Evolutionary conservation across 164 flowering plant species (phyloP).

Genomic region (Berberis thunbergii): DNA sequence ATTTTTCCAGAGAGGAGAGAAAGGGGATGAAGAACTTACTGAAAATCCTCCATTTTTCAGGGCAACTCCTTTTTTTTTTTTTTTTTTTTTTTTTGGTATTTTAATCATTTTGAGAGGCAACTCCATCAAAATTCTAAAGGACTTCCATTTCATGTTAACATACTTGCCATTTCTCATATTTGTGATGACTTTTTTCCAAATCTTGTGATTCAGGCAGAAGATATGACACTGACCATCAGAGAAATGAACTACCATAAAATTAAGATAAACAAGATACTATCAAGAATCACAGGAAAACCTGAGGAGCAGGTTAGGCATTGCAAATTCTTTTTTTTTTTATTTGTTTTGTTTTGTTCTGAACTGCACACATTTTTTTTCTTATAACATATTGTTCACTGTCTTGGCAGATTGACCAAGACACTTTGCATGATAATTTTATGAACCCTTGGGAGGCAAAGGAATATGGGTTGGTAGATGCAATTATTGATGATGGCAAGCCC

Average conservation of each 20-base stretch:
- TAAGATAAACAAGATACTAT: slow-evolving; percentile 77
- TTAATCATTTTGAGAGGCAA: too few relatives aligned
- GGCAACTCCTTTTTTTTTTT: too few relatives aligned
- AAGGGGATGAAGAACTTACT: too few relatives aligned
- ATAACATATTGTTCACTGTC: background rate
- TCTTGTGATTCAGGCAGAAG: slow-evolving; percentile 47
- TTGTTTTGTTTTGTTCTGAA: background rate
- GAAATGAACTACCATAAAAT: slow-evolving; percentile 77
- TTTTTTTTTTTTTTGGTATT: too few relatives aligned
- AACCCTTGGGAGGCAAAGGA: slow-evolving; percentile 84
- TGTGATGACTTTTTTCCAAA: background rate
- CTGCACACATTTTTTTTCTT: background rate
- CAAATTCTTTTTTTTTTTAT: background rate
- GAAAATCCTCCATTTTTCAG: too few relatives aligned
- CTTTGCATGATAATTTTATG: slow-evolving; percentile 82
- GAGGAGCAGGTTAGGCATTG: slow-evolving; percentile 47
- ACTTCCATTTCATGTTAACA: too few relatives aligned
- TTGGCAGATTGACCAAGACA: slow-evolving; percentile 69
- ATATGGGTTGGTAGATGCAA: slow-evolving; percentile 80
- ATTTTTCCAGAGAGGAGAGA: too few relatives aligned
- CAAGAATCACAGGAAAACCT: slow-evolving; percentile 86
- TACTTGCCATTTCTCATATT: background rate
- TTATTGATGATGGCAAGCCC: slow-evolving; percentile 90
- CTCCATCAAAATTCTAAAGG: too few relatives aligned
- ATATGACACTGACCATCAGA: slow-evolving; percentile 53